These are phyloP conservation scores for Cucurbita maxima DNA, from an alignment of 306 rosid species.

Conservation along the genomic window DNA sequence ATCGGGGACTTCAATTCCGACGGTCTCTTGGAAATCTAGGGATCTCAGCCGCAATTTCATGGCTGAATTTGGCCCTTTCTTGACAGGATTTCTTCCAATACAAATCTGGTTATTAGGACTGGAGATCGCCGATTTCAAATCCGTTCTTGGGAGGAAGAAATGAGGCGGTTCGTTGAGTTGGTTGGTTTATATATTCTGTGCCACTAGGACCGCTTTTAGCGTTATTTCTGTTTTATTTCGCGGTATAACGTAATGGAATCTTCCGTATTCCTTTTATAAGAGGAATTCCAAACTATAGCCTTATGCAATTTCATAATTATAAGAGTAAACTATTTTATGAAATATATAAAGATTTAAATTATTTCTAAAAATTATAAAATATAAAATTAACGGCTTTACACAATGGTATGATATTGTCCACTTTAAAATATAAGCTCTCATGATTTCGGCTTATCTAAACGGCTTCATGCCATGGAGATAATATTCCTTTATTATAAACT, in stretches of 20 bases:
- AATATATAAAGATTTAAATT: too few relatives aligned
- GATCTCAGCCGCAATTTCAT: constrained; percentile 68
- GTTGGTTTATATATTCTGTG: neutral
- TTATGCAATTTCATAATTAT: too few relatives aligned
- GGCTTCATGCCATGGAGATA: too few relatives aligned
- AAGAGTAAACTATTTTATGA: too few relatives aligned
- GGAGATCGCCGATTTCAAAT: neutral
- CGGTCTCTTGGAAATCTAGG: constrained; percentile 43
- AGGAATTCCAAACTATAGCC: too few relatives aligned
- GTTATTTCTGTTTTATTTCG: neutral
- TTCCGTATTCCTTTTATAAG: neutral
- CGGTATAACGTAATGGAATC: neutral
- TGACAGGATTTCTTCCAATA: neutral
- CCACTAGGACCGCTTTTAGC: neutral
- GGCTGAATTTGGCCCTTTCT: neutral
- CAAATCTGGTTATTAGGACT: neutral
- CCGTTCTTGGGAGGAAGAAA: neutral
- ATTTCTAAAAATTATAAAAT: too few relatives aligned
- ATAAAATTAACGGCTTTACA: too few relatives aligned
- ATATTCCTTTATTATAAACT: too few relatives aligned
- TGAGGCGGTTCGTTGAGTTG: neutral
- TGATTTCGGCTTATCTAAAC: too few relatives aligned
- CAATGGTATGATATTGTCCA: too few relatives aligned
- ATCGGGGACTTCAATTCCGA: constrained; percentile 40
- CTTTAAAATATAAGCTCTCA: too few relatives aligned